phyloP scores from a whole-genome alignment of 148 eudicot genomes.

The Arbutus unedo region DNA sequence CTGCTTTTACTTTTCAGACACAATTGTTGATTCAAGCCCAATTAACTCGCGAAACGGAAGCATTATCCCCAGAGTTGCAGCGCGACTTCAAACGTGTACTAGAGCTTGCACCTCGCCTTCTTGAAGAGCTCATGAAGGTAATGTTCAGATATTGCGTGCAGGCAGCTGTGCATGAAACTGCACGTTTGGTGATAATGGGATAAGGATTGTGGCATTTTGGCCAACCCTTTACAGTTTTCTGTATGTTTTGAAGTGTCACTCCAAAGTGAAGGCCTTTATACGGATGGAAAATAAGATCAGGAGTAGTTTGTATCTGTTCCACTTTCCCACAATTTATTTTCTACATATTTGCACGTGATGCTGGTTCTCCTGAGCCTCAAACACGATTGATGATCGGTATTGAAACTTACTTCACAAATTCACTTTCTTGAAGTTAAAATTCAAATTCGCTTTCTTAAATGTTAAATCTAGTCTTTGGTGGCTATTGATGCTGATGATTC shows the following conservation, averaged over 20 bases:
- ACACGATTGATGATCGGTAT: not conserved
- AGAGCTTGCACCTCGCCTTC: conserved; percentile 82
- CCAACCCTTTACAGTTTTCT: not conserved
- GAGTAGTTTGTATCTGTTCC: too few species aligned
- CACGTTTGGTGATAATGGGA: conserved; percentile 9
- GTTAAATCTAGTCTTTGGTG: not conserved
- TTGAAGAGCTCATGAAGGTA: conserved; percentile 87
- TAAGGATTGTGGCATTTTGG: conserved; percentile 1
- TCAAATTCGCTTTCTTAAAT: not conserved
- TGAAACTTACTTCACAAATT: not conserved
- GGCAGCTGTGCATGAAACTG: not conserved
- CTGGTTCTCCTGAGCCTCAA: not conserved
- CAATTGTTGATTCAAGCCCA: conserved; percentile 91
- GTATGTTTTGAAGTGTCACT: not conserved
- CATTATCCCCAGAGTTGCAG: conserved; percentile 59
- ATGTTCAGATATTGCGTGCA: not conserved
- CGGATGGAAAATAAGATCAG: not conserved
- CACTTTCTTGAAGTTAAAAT: not conserved
- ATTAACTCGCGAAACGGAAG: conserved; percentile 60
- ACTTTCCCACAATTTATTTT: not conserved
- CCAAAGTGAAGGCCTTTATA: not conserved
- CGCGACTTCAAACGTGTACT: conserved; percentile 69
- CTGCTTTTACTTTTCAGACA: conserved; percentile 49
- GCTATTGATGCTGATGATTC: not conserved
- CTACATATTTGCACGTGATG: too few species aligned